Evolutionary conservation across 176 grass and related monocot species (phyloP), one percentile per base, ranked within the genome.

Genomic region (Oryza glumipatula): DNA sequence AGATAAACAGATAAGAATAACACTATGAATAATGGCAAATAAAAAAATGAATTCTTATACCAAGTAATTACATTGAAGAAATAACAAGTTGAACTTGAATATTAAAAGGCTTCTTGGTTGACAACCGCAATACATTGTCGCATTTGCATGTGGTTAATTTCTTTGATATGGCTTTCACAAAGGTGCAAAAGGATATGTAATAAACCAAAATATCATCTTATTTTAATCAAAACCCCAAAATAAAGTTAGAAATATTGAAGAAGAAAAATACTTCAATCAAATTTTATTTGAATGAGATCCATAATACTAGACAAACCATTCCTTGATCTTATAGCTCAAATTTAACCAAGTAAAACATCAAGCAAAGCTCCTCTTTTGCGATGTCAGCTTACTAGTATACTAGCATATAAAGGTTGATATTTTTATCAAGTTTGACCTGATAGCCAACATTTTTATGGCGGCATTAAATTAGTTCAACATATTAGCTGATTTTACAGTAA

Each of bases 1-100:
- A 56, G 83, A 79, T 60, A 23, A 85, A 77, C n/a, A 82, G 35
- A 92, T 54, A 45, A 4, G 30, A 83, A 67, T 36, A 79, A 7
- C 21, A 35, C 16, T 19, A 82, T 77, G 35, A 67, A 39, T 24
- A 13, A 9, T 76, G 19, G 39, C 23, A 73, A 21, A 33, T 60
- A 82, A 47, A 70, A 76, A 43, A 43, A 9, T 36, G 4, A n/a
- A 58, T 75, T 52, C 65, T 70, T 77, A 38, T 56, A 32, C 15
- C 47, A 77, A 63, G 11, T 68, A 28, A 56, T 38, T 36, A 58
- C 26, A 68, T 43, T 26, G n/a, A 86, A 70, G 47, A 33, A 32
- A 32, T 26, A 76, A 52, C 35, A 54, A 36, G 45, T 56, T 76
- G 21, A 52, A 84, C 12, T 39, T 70, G 9, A 19, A 7, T 4